These are phyloP conservation scores for Immersiporthe knoxdaviesiana DNA, from an alignment of 2,329 filamentous ascomycete species.

Conservation along the genomic window DNA sequence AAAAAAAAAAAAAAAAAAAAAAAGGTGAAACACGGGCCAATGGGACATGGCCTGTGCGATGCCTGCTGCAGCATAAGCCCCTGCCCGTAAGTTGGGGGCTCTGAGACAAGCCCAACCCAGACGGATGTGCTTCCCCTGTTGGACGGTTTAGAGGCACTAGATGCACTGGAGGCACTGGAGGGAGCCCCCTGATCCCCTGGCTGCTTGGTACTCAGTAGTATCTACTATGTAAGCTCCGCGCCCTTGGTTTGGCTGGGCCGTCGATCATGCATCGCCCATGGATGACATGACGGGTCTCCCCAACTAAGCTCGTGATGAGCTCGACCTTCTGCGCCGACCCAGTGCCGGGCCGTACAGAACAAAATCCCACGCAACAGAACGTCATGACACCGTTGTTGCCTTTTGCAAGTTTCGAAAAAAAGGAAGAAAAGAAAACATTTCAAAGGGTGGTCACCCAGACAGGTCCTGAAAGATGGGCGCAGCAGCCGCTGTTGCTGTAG, in stretches of 20 bases:
- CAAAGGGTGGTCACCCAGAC: not conserved
- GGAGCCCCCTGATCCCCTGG: slow-evolving; percentile 4
- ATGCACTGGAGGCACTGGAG: no score
- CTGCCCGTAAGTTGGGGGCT: not conserved
- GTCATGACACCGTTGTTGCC: slow-evolving; percentile 11
- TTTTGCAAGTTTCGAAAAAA: slow-evolving; percentile 10
- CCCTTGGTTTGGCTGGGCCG: slow-evolving; percentile 13
- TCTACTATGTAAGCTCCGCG: no score
- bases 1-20: no score
- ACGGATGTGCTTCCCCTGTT: slow-evolving; percentile 3
- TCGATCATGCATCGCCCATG: slow-evolving; percentile 17
- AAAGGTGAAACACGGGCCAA: slow-evolving; percentile 27
- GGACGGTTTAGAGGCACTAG: no score
- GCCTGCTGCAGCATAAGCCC: slow-evolving; percentile 6
- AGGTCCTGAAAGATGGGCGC: not conserved
- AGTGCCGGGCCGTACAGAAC: not conserved
- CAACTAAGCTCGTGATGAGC: not conserved
- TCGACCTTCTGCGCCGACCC: not conserved
- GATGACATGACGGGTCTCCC: not conserved
- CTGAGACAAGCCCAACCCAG: slow-evolving; percentile 2
- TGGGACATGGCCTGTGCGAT: slow-evolving; percentile 6
- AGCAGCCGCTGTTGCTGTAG: not conserved
- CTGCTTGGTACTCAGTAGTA: no score
- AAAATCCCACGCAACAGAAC: not conserved
- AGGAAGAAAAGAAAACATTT: no score